Evolutionary conservation across 345 rosid species (phyloP).

Genomic region (Populus deltoides): DNA sequence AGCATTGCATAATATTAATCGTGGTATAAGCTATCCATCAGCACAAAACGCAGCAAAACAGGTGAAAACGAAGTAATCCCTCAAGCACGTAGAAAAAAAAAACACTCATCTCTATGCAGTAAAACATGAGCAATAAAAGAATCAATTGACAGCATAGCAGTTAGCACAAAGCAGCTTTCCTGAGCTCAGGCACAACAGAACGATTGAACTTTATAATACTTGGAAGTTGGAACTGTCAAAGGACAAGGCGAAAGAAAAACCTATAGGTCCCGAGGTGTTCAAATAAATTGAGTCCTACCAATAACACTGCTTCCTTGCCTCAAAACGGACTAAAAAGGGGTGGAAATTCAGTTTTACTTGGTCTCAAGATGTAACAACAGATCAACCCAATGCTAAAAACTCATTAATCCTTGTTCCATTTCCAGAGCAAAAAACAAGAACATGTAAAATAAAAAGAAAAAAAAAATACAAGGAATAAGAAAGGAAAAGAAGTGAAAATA

Average conservation of each 20-base stretch:
- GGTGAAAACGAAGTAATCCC: background rate
- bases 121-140: background rate
- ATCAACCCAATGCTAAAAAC: conserved; percentile 29
- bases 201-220: background rate
- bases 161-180: background rate
- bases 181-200: background rate
- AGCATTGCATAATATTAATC: background rate
- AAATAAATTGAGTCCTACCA: conserved; percentile 32
- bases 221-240: background rate
- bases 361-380: conserved; percentile 30
- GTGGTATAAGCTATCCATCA: background rate
- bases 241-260: background rate
- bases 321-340: conserved; percentile 11
- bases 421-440: conserved; percentile 36
- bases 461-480: background rate
- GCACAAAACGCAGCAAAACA: background rate
- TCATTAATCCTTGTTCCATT: conserved; percentile 44
- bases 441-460: background rate
- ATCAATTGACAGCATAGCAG: background rate
- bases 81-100: background rate
- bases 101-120: background rate
- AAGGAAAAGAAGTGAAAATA: conserved; percentile 22
- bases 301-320: conserved; percentile 27
- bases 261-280: conserved; percentile 24
- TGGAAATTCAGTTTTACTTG: conserved; percentile 35